phyloP scores from a whole-genome alignment of 2,329 filamentous ascomycete species.

The Pseudogymnoascus sp. region DNA sequence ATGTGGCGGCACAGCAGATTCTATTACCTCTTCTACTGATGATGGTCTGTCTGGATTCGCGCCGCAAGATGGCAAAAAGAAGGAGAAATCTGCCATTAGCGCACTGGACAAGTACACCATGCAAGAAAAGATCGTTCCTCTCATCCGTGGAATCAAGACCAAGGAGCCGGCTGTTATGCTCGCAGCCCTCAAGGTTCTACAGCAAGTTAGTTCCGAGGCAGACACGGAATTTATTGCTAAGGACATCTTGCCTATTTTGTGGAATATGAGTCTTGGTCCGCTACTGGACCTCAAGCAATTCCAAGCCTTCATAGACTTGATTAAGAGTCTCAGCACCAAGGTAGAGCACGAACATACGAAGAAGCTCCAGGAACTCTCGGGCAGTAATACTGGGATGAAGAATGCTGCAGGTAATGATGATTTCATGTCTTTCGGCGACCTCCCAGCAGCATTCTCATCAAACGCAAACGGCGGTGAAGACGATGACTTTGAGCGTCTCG shows the following conservation, averaged over 20 bases:
- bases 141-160: constrained; percentile 89
- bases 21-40: constrained; percentile 36
- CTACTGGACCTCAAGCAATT: constrained; percentile 83
- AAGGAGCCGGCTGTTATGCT: constrained; percentile 98
- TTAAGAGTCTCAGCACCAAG: constrained; percentile 67
- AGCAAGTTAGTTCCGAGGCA: constrained; percentile 70
- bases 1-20: constrained; percentile 64
- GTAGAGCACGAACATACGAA: constrained; percentile 84
- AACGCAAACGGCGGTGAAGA: constrained; percentile 46
- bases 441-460: constrained; percentile 48
- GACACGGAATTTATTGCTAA: constrained; percentile 88
- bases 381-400: constrained; percentile 43
- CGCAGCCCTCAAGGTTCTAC: constrained; percentile 76
- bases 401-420: constrained; percentile 49
- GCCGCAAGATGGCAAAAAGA: constrained; percentile 40
- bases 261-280: constrained; percentile 86
- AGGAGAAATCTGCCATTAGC: constrained; percentile 58
- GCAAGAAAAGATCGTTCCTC: constrained; percentile 90
- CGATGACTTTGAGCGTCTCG: constrained; percentile 79
- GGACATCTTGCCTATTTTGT: constrained; percentile 82
- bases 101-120: constrained; percentile 96
- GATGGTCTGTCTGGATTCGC: constrained; percentile 71
- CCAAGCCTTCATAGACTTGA: constrained; percentile 79
- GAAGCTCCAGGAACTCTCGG: constrained; percentile 77
- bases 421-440: constrained; percentile 61